Conservation (phyloP, 179 eudicot genomes). For the Spergularia azorica region DNA sequence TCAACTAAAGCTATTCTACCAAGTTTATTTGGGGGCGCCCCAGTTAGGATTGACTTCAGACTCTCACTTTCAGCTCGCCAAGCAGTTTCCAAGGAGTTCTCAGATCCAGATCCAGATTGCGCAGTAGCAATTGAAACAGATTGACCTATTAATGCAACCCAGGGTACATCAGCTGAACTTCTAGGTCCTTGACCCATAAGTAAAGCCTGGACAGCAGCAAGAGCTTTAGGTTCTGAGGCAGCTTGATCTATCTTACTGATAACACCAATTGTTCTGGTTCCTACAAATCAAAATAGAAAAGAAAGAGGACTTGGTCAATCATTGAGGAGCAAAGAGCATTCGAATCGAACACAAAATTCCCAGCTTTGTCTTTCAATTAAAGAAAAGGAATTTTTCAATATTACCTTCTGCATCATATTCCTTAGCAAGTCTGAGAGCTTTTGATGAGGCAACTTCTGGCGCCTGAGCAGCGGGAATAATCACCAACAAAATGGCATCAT, state of each 20-base stretch:
- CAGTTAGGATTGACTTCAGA: constrained; percentile 87
- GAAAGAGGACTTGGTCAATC: constrained; percentile 16
- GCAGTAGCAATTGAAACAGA: constrained; percentile 95
- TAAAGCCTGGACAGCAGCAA: constrained; percentile 98
- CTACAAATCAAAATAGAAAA: constrained; percentile 33
- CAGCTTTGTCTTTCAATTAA: neutral
- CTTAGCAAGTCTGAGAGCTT: constrained; percentile 87
- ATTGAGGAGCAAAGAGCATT: neutral
- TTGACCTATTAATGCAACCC: constrained; percentile 99
- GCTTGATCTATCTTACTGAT: constrained; percentile 99
- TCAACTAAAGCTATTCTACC: constrained; percentile 97
- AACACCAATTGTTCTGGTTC: constrained; percentile 95
- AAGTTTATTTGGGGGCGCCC: constrained; percentile 93
- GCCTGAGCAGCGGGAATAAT: constrained; percentile 89
- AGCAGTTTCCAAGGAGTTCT: constrained; percentile 92
- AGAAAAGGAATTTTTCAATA: constrained; percentile 25
- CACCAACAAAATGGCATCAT: constrained; percentile 89
- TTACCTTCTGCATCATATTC: constrained; percentile 90
- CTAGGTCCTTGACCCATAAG: constrained; percentile 92
- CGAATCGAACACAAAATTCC: neutral
- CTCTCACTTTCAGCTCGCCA: constrained; percentile 99
- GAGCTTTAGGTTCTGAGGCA: constrained; percentile 82
- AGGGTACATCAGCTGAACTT: constrained; percentile 88
- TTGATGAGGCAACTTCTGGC: constrained; percentile 83
- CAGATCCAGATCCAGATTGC: constrained; percentile 85